Evolutionary conservation across 129 eudicot species (phyloP), one percentile per base, ranked within the genome.

Genomic region (Cynara cardunculus): DNA sequence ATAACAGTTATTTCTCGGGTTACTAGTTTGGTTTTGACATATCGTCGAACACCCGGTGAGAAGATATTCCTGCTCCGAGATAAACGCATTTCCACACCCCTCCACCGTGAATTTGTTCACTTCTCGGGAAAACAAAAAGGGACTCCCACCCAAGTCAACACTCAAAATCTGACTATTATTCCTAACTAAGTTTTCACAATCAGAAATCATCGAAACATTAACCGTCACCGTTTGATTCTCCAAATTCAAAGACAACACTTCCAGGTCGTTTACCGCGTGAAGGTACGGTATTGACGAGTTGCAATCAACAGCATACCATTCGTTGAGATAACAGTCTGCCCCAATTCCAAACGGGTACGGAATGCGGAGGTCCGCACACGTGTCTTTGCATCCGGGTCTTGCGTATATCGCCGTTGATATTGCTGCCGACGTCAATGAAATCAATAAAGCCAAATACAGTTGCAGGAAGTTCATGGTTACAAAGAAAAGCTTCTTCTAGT

Each of bases 11-110:
- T 75, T 81, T 35, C 76, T 66, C 1, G 10, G 30, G 28, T 25
- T 49, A 19, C 0, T 14, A 21, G 32, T 76, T 67, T 11, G 6
- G 7, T 66, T 56, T 3, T 25, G 74, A 24, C 85, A 81, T 74
- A 75, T 75, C 34, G 85, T 44, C 69, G 85, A 74, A 59, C 85
- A 81, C 71, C 85, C 85, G 3, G 85, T 76, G 71, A 81, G 76
- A 70, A 80, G 6, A n/a, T 41, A 27, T 1, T 4, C 49, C 14
- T 78, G 53, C 69, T 69, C 82, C 22, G 53, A 18, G 8, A 78
- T 78, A 7, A 78, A 72, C 16, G 85, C 85, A 22, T 75, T 81
- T 6, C 85, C 85, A 31, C 85, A 81, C 61, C 85, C 85, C 9
- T 74, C 79, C 2, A 75, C 80, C 10, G 71, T 81, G 69, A 81